These are phyloP conservation scores for Calonectria honghensis DNA, from an alignment of 2,329 filamentous ascomycete species.

Conservation along the genomic window DNA sequence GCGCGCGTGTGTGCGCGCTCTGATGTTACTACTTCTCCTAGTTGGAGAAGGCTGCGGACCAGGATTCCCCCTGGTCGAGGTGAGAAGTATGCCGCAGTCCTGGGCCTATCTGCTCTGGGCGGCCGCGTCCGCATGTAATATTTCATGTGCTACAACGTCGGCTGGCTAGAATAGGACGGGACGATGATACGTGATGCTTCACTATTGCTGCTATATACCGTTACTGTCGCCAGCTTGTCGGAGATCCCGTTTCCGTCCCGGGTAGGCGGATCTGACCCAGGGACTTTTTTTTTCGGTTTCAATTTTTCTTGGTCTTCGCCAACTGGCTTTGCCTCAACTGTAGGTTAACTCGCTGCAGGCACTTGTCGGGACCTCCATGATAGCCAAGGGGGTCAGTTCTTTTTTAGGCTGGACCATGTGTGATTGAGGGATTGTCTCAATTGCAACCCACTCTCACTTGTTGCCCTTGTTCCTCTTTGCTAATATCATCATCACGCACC, in stretches of 20 bases:
- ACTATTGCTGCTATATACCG: slow-evolving; percentile 8
- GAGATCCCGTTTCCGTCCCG: slow-evolving; percentile 1
- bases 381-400: neutral
- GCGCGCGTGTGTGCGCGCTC: neutral
- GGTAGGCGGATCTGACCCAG: slow-evolving; percentile 15
- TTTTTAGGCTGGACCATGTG: slow-evolving; percentile 29
- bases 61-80: slow-evolving; percentile 28
- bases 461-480: neutral
- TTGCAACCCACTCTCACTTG: slow-evolving; percentile 26
- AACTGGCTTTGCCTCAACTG: neutral
- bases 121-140: neutral
- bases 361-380: neutral
- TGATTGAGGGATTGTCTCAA: slow-evolving; percentile 31
- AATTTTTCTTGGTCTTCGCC: neutral
- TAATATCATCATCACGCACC: slow-evolving; percentile 2
- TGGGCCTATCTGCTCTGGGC: slow-evolving; percentile 19
- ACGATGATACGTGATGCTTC: slow-evolving; percentile 26
- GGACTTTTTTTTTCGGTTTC: neutral
- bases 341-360: slow-evolving; percentile 4
- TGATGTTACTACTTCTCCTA: neutral
- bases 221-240: neutral
- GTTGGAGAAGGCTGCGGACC: slow-evolving; percentile 19
- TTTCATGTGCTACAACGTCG: slow-evolving; percentile 27
- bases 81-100: slow-evolving; percentile 19
- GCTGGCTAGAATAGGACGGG: slow-evolving; percentile 9